Evolutionary conservation across 331 rosid species (phyloP).

Genomic region (Arachis monticola): DNA sequence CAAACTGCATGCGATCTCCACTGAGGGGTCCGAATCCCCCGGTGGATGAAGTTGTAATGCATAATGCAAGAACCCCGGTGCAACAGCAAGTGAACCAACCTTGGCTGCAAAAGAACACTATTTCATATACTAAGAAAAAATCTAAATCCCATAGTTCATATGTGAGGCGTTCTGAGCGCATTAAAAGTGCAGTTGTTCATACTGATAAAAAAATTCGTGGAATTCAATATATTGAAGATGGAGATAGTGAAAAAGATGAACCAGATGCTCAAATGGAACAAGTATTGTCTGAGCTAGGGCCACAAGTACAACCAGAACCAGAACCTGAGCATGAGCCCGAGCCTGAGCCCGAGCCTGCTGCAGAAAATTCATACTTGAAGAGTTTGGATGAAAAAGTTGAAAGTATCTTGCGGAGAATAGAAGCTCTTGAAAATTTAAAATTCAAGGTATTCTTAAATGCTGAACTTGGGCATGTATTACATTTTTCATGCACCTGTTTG

Average conservation of each 20-base stretch:
- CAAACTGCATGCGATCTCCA: not conserved
- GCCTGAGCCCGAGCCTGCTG: constrained; percentile 32
- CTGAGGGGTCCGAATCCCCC: not conserved
- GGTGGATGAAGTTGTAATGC: not conserved
- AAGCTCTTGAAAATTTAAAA: constrained; percentile 41
- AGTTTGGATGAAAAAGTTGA: constrained; percentile 54
- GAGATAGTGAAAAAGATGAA: constrained; percentile 54
- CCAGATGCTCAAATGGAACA: constrained; percentile 38
- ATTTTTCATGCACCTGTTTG: not conserved
- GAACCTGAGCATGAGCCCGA: constrained; percentile 33
- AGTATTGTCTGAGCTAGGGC: constrained; percentile 34
- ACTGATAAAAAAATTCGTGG: constrained; percentile 8
- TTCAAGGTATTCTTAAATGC: constrained; percentile 48
- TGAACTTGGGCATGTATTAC: not conserved
- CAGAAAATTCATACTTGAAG: constrained; percentile 31
- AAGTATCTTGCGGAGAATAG: constrained; percentile 43
- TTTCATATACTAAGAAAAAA: constrained; percentile 30
- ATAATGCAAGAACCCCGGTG: not conserved
- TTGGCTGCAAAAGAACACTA: constrained; percentile 35
- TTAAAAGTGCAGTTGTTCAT: constrained; percentile 34
- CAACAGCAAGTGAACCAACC: constrained; percentile 10
- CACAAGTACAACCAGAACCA: constrained; percentile 1
- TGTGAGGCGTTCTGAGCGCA: constrained; percentile 66
- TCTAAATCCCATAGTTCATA: not conserved
- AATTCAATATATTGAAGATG: constrained; percentile 38